Percentiles rank a stretch among this genome's conserved stretches.
phyloP scores from a whole-genome alignment of 2,329 filamentous ascomycete genomes.

The Truncatella angustata region DNA sequence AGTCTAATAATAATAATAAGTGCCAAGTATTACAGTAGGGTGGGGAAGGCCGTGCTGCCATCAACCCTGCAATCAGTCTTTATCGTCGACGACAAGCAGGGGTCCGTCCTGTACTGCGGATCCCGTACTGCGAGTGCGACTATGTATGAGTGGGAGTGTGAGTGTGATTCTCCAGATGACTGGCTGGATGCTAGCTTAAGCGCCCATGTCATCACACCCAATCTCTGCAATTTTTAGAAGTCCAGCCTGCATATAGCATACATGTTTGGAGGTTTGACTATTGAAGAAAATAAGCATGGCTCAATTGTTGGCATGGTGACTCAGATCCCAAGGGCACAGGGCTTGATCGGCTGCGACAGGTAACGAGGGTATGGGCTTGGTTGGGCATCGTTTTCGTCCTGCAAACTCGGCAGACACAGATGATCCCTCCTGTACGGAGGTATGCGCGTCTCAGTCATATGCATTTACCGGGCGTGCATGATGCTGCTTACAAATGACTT shows the following conservation, averaged over 20 bases:
- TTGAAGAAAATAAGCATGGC: background rate
- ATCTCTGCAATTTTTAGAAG: background rate
- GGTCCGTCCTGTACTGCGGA: too few relatives aligned
- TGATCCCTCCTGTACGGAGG: too few relatives aligned
- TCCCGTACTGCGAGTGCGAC: too few relatives aligned
- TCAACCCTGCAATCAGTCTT: background rate
- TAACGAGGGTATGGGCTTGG: too few relatives aligned
- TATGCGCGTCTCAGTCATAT: background rate
- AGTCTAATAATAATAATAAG: too few relatives aligned
- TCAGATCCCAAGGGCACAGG: too few relatives aligned
- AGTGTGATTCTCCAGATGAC: slow-evolving; percentile 6
- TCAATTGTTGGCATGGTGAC: background rate
- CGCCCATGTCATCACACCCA: slow-evolving; percentile 7
- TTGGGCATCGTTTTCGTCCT: background rate
- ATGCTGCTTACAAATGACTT: background rate
- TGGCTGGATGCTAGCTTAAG: slow-evolving; percentile 4
- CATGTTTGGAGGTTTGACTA: too few relatives aligned
- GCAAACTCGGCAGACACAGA: too few relatives aligned
- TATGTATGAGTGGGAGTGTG: too few relatives aligned
- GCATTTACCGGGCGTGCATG: background rate
- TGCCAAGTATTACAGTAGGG: too few relatives aligned
- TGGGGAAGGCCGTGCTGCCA: background rate
- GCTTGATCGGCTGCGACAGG: too few relatives aligned
- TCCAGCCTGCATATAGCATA: too few relatives aligned
- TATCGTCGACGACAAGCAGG: background rate